Evolutionary conservation across 257 asterid species (phyloP).

Genomic region (Jacaranda copaia): DNA sequence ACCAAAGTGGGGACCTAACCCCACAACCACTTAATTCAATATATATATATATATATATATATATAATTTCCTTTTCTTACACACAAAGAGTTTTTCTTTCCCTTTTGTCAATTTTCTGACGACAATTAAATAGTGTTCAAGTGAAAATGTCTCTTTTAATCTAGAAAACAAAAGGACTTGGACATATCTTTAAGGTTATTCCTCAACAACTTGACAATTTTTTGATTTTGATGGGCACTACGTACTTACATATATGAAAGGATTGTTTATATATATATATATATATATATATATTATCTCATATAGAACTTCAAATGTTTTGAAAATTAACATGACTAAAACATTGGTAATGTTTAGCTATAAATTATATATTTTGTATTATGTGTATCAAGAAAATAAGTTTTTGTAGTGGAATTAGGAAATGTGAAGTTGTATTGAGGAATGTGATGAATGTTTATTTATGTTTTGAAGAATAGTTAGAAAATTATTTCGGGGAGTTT

Average conservation of each 20-base stretch:
- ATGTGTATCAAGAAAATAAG: too few relatives aligned
- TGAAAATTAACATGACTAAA: constrained; percentile 32
- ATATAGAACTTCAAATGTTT: neutral
- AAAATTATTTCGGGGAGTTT: too few relatives aligned
- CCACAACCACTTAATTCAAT: neutral
- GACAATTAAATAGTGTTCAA: neutral
- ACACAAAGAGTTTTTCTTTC: neutral
- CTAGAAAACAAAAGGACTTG: neutral
- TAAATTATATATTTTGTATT: too few relatives aligned
- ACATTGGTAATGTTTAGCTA: too few relatives aligned
- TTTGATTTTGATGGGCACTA: neutral
- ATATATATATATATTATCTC: neutral
- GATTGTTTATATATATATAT: constrained; percentile 8
- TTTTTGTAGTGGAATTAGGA: too few relatives aligned
- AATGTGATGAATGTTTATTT: too few relatives aligned
- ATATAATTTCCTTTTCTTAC: neutral
- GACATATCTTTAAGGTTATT: neutral
- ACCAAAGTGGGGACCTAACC: neutral
- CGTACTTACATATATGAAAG: neutral
- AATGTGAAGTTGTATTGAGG: too few relatives aligned
- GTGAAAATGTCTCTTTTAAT: constrained; percentile 27
- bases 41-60: neutral
- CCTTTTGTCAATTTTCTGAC: constrained; percentile 14
- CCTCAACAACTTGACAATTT: neutral
- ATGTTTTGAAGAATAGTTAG: too few relatives aligned